phyloP scores from a whole-genome alignment of 2,329 filamentous ascomycete species.

The Botryotinia convoluta region DNA sequence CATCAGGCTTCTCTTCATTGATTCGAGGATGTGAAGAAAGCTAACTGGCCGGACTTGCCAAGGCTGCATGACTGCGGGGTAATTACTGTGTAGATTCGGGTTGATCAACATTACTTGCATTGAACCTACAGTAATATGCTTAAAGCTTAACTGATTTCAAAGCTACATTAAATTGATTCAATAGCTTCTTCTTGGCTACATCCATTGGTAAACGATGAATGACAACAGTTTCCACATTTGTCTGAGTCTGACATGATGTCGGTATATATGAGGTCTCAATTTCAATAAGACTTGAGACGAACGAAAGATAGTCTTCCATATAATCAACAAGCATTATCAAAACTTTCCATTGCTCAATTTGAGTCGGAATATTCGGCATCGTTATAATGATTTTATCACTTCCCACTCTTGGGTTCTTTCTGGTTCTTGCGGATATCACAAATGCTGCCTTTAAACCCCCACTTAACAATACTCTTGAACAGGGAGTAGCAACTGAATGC shows the following conservation, averaged over 20 bases:
- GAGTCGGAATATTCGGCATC: neutral
- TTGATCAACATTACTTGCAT: slow-evolving; percentile 6
- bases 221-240: neutral
- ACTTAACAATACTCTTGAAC: slow-evolving; percentile 28
- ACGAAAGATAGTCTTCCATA: neutral
- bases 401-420: neutral
- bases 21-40: neutral
- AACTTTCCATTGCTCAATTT: neutral
- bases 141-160: neutral
- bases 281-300: neutral
- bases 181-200: slow-evolving; percentile 5
- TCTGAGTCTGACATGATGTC: neutral
- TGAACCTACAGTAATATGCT: neutral
- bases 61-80: neutral
- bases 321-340: neutral
- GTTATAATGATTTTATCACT: neutral
- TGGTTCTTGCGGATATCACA: slow-evolving; percentile 2
- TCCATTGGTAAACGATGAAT: neutral
- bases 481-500: slow-evolving; percentile 27
- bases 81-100: neutral
- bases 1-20: neutral
- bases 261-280: neutral
- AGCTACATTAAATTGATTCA: neutral
- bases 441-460: slow-evolving; percentile 16
- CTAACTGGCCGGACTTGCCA: neutral